Evolutionary conservation across 305 asterid genomes (phyloP).

Genomic region (Striga hermonthica): DNA sequence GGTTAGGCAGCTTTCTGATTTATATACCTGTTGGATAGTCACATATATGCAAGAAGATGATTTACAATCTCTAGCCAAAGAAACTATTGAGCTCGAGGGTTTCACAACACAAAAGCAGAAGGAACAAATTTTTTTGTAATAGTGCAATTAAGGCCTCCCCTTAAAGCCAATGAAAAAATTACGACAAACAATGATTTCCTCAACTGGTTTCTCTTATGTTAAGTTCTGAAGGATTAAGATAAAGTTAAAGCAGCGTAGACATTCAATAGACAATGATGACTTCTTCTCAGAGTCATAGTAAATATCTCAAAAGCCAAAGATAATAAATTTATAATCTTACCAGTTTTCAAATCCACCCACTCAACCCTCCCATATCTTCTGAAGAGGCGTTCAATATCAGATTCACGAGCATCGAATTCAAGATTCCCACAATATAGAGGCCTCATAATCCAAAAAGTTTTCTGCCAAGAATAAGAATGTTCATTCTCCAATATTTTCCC

Average conservation of each 20-base stretch:
- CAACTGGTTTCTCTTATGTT: constrained; percentile 12
- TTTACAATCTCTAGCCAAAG: constrained; percentile 30
- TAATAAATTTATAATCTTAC: constrained; percentile 35
- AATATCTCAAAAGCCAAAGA: background rate
- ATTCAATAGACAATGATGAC: too few relatives aligned
- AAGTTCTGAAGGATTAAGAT: background rate
- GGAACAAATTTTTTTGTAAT: constrained; percentile 27
- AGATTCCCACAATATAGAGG: constrained; percentile 87
- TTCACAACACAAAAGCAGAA: constrained; percentile 37
- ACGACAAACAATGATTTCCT: constrained; percentile 5
- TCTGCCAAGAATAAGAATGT: constrained; percentile 26
- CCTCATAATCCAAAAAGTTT: constrained; percentile 50
- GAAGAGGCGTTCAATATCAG: constrained; percentile 83
- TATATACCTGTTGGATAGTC: too few relatives aligned
- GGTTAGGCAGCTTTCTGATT: constrained; percentile 11
- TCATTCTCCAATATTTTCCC: constrained; percentile 11
- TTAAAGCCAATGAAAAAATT: constrained; percentile 19
- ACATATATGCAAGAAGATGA: too few relatives aligned
- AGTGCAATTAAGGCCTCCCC: constrained; percentile 30
- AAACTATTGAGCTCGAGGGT: constrained; percentile 81
- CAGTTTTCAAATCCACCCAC: constrained; percentile 92
- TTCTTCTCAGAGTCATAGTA: background rate
- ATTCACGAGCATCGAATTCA: constrained; percentile 82
- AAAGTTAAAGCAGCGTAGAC: too few relatives aligned
- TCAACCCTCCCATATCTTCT: constrained; percentile 85